These are phyloP conservation scores for Fusarium devonianum DNA, from an alignment of 2,329 filamentous ascomycete genomes.

Conservation along the genomic window DNA sequence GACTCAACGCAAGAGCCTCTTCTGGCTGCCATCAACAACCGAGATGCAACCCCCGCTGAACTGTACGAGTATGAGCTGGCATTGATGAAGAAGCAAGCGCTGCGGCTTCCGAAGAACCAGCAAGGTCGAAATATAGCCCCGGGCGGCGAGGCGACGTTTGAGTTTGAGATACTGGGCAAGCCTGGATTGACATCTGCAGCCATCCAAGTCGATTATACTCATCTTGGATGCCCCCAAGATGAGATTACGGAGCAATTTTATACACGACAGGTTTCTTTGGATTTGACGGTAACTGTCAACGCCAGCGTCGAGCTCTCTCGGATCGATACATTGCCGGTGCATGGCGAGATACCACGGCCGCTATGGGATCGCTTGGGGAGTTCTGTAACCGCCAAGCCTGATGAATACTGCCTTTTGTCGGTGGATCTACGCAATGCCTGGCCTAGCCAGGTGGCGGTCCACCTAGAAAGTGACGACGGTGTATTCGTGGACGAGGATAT, in stretches of 20 bases:
- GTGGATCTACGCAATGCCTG: slow-evolving; percentile 90
- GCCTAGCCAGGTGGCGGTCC: slow-evolving; percentile 78
- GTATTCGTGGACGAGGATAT: slow-evolving; percentile 63
- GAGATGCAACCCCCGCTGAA: slow-evolving; percentile 79
- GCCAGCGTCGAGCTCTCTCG: slow-evolving; percentile 84
- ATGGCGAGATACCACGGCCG: slow-evolving; percentile 67
- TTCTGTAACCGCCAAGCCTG: slow-evolving; percentile 50
- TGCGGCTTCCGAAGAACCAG: slow-evolving; percentile 62
- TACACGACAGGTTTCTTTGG: slow-evolving; percentile 81
- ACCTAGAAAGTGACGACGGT: slow-evolving; percentile 62
- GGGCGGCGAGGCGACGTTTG: slow-evolving; percentile 73
- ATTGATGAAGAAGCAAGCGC: slow-evolving; percentile 75
- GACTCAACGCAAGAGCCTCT: slow-evolving; percentile 84
- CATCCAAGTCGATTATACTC: slow-evolving; percentile 86
- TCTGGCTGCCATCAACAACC: slow-evolving; percentile 75
- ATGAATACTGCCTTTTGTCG: slow-evolving; percentile 78
- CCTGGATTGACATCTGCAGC: slow-evolving; percentile 80
- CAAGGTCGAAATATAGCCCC: slow-evolving; percentile 69
- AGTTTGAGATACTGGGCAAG: slow-evolving; percentile 86
- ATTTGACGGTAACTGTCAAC: slow-evolving; percentile 89
- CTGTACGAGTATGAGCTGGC: slow-evolving; percentile 87
- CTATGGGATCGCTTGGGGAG: slow-evolving; percentile 61
- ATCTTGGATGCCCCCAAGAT: slow-evolving; percentile 73
- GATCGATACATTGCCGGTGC: slow-evolving; percentile 79
- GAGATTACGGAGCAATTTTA: slow-evolving; percentile 78